These are phyloP conservation scores for Phytopythium mirpurense DNA, from an alignment of 352 stramenopile genomes.

Conservation along the genomic window DNA sequence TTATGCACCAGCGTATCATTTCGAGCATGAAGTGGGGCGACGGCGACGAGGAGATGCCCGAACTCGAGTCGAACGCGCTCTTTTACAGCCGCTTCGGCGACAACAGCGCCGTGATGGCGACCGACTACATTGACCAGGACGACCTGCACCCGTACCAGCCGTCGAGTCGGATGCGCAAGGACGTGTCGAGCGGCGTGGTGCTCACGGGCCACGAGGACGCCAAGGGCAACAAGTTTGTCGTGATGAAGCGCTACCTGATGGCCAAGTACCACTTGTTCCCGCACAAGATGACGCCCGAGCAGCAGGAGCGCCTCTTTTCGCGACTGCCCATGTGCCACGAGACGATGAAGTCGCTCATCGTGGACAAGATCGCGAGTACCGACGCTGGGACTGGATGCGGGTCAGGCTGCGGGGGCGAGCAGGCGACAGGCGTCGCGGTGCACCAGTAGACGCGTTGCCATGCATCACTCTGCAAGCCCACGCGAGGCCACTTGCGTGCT, in stretches of 20 bases:
- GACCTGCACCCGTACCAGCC: constrained; percentile 70
- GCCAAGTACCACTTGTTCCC: constrained; percentile 79
- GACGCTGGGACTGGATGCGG: not conserved
- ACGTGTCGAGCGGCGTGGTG: constrained; percentile 68
- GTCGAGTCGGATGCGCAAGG: constrained; percentile 70
- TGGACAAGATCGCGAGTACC: constrained; percentile 18
- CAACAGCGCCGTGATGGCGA: constrained; percentile 59
- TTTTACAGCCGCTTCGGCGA: constrained; percentile 61
- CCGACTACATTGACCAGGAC: constrained; percentile 76
- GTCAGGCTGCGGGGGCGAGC: not conserved
- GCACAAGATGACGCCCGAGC: constrained; percentile 60
- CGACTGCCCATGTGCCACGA: constrained; percentile 55
- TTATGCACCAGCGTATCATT: constrained; percentile 76
- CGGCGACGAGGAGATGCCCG: constrained; percentile 40
- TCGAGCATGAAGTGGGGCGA: constrained; percentile 67
- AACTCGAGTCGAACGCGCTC: constrained; percentile 70
- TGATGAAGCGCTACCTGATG: constrained; percentile 81
- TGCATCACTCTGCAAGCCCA: too few relatives aligned
- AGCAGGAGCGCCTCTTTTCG: constrained; percentile 54
- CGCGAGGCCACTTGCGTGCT: too few relatives aligned
- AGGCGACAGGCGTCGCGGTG: constrained; percentile 1
- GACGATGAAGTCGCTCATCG: constrained; percentile 57
- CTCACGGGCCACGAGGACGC: constrained; percentile 53
- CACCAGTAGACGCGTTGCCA: too few relatives aligned
- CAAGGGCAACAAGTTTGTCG: constrained; percentile 56